Evolutionary conservation across 2,329 filamentous ascomycete genomes (phyloP), one percentile per base, ranked within the genome.

Genomic region (Endoconidiophora laricicola): DNA sequence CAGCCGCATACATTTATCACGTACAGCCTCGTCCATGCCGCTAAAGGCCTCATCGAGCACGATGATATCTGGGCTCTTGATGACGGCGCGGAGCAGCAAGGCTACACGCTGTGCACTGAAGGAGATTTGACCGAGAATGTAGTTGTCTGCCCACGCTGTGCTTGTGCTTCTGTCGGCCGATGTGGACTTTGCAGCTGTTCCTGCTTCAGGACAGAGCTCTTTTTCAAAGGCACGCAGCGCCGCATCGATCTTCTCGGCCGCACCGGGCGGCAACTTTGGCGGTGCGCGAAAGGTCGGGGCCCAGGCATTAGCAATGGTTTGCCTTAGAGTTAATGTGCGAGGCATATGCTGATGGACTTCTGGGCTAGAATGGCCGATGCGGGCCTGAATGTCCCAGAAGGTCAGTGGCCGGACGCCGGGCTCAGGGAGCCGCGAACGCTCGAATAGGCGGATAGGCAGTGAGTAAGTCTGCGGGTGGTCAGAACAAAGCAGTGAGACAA

Each of bases 391-490:
- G 55, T 96, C 88, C 70, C 94, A 96, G 52, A 95, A 83, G 0
- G 86, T 93, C 33, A 96, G 78, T 0, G 86, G 87, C 0, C 74
- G 73, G 49, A 76, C 62, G 0, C 82, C 83, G 0, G 76, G 74
- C 50, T 83, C 76, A 0, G 90, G 87, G 0, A 95, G 70, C 18
- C 91, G 78, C 49, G 81, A 82, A 20, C 79, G 78, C 1, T 87
- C 86, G 61, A 98, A 96, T 12, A 95, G 71, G 57, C 77, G 81
- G 54, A 98, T 81, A 0, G 90, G 88, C 22, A 88, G 76, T 0
- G 85, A 86, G 62, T 96, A 98, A 0, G 88, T 80, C 63, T 96
- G 90, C 0, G 91, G 91, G 58, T 98, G 91, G 60, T 98, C 91
- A 1, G 90, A 96, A 53, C 86, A 93, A 53, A 98, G 83, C 4